Evolutionary conservation across 495 filamentous ascomycete genomes (phyloP).

Genomic region (Echria macrotheca): DNA sequence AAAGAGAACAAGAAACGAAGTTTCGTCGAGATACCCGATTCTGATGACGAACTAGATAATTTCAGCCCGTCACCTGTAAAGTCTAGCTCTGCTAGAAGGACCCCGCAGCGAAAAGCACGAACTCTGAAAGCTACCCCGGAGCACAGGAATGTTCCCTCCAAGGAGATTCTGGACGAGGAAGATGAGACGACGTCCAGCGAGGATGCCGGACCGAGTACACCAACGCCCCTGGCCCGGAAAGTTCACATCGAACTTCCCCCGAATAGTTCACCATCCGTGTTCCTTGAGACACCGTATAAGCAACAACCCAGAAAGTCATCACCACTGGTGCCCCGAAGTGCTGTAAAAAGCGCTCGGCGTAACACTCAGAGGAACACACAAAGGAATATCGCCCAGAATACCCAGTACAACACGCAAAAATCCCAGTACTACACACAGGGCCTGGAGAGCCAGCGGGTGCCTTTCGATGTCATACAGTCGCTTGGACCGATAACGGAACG

Average conservation of each 20-base stretch:
- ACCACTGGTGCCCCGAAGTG: not conserved
- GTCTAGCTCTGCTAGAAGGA: not conserved
- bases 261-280: constrained; percentile 17
- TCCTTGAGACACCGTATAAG: constrained; percentile 22
- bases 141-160: too few relatives aligned
- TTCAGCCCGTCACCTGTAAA: constrained; percentile 21
- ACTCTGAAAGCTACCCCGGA: too few relatives aligned
- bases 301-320: constrained; percentile 9
- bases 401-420: constrained; percentile 14
- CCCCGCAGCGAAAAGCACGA: constrained; percentile 1
- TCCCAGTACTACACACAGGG: constrained; percentile 37
- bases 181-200: not conserved
- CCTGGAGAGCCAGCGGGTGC: constrained; percentile 46
- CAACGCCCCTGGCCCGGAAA: constrained; percentile 6
- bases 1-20: constrained; percentile 10
- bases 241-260: constrained; percentile 19
- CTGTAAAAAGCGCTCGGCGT: constrained; percentile 1
- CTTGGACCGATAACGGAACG: constrained; percentile 41
- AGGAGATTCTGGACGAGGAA: not conserved
- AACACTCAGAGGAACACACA: constrained; percentile 6
- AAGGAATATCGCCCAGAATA: too few relatives aligned
- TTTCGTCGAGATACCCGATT: constrained; percentile 35
- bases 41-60: constrained; percentile 33
- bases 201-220: constrained; percentile 5
- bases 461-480: constrained; percentile 35